These are phyloP conservation scores for Candida anglica DNA, from an alignment of 805 yeast genomes.

Conservation along the genomic window DNA sequence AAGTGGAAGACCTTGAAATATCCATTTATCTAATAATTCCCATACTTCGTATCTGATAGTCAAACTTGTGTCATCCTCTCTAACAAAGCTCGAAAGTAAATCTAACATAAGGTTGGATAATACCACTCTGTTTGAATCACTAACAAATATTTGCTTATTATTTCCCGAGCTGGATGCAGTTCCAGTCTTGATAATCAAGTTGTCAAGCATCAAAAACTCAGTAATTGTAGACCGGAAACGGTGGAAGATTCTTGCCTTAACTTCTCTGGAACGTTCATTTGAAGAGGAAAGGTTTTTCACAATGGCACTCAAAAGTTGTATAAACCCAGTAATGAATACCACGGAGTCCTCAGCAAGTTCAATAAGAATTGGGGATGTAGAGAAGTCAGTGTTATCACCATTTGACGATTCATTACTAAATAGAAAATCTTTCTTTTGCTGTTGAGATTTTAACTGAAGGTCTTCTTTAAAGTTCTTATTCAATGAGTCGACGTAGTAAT, in stretches of 20 bases:
- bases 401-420: constrained; percentile 18
- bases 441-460: constrained; percentile 22
- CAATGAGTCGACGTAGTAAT: constrained; percentile 48
- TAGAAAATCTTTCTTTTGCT: constrained; percentile 27
- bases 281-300: constrained; percentile 23
- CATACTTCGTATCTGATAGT: constrained; percentile 51
- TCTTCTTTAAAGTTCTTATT: constrained; percentile 35
- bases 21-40: constrained; percentile 68
- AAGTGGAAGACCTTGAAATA: constrained; percentile 37
- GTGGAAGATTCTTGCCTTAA: constrained; percentile 23
- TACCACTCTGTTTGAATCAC: constrained; percentile 32
- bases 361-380: constrained; percentile 30
- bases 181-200: constrained; percentile 21
- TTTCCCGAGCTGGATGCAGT: constrained; percentile 8
- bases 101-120: constrained; percentile 40
- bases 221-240: constrained; percentile 30
- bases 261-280: constrained; percentile 19
- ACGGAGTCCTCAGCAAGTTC: constrained; percentile 80
- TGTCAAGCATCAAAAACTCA: constrained; percentile 38
- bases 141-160: constrained; percentile 19
- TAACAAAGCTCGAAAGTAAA: constrained; percentile 51
- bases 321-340: constrained; percentile 67
- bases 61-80: constrained; percentile 29
- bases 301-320: constrained; percentile 52
- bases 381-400: constrained; percentile 1